Evolutionary conservation across 2,329 filamentous ascomycete genomes (phyloP), one percentile per base, ranked within the genome.

Genomic region (Leptographium lundbergii): DNA sequence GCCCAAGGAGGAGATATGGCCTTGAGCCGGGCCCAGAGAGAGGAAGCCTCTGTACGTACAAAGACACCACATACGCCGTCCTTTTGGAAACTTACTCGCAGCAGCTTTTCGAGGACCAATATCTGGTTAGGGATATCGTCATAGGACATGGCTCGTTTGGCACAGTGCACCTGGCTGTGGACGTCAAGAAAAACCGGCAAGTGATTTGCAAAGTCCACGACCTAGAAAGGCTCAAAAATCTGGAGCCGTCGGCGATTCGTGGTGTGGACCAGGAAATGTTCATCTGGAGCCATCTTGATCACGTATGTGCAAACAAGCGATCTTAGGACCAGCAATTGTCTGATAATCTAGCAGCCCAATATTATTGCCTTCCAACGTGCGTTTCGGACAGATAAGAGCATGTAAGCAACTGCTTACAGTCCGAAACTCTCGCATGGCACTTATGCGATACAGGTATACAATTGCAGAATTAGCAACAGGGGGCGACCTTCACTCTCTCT

Each of bases 191-290:
- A 0, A 74, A 76, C 45, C 76, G 75, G 59, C 87, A 89, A 65
- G 63, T 88, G 24, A 85, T 85, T 13, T 90, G 87, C 73, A 89
- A 90, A 65, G 70, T 88, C 10, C 73, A 88, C 57, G 73, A 80
- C 57, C 65, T 86, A 2, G 71, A 73, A 36, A 63, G 63, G 6
- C 56, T 71, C 5, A 62, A 64, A 57, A 66, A 57, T 10, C 54
- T 42, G 1, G 56, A 52, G 66, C 62, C 58, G n/a, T 60, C 59
- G 34, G 64, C 62, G n/a, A 65, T 72, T 10, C 68, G 69, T 9
- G 73, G 73, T 9, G 71, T 76, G 56, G 66, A 76, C 34, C 73
- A 77, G 60, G 80, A 83, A 65, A 73, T 77, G 27, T 71, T 77
- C n/a, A 74, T 83, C 36, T 72, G 84, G 47, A 74, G 75, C 11